Evolutionary conservation across 768 basidiomycete species (phyloP), one percentile per base, ranked within the genome.

Genomic region (Collybiopsis luxurians): DNA sequence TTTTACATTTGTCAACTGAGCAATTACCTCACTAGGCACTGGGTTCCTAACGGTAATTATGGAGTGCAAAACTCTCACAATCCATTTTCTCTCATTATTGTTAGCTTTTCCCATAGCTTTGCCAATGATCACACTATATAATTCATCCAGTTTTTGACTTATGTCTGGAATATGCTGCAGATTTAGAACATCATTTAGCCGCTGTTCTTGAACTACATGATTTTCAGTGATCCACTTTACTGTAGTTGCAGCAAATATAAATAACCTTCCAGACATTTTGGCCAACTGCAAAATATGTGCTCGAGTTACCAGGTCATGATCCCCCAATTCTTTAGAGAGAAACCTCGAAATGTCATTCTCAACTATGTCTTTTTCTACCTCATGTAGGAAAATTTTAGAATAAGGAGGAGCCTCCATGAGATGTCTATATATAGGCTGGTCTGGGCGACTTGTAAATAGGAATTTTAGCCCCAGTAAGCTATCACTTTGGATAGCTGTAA

Each of bases 171-270:
- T 23, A 10, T 28, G 36, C 11, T 26, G 15, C 21, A 13, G 34
- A 24, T n/a, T 24, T 12, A 36, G n/a, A 19, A 38, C 26, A 3
- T 53, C 26, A 6, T 15, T 4, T 17, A 27, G 3, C 28, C 28
- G 2, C 17, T 31, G 11, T 42, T 28, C 26, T 44, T 31, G 17
- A 23, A n/a, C 39, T 26, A 2, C 15, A 28, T 7, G n/a, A 17
- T 23, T 21, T 12, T 28, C 13, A 6, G 5, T 26, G 1, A 53
- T n/a, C 13, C 13, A 42, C 23, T 53, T 53, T 2, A 53, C 28
- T 10, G 30, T 24, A 11, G 52, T 53, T 10, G 52, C 52, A 13
- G 52, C 52, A 53, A 40, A 53, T 12, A 53, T 53, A 42, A 53
- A 53, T 5, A 53, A 19, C 21, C 23, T 40, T 6, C 52, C 52